Percentiles rank a stretch among this genome's conserved stretches.
Conservation (phyloP, 768 basidiomycete species). For the Leccinum arenicola region DNA sequence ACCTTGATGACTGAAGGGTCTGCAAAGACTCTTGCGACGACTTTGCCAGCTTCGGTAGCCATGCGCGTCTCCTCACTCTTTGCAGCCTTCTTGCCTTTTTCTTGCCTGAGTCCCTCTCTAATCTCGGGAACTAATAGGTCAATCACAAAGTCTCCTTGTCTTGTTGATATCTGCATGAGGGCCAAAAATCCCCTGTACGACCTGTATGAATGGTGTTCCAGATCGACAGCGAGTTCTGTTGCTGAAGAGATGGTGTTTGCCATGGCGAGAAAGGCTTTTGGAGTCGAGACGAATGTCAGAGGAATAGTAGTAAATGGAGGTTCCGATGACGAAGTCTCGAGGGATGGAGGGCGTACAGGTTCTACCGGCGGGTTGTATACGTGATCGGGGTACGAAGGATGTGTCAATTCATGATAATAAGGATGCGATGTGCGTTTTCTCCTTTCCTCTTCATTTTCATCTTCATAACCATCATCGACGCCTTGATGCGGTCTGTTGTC, state of each 20-base stretch:
- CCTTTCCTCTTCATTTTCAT: slow-evolving; percentile 18
- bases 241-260: slow-evolving; percentile 60
- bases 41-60: slow-evolving; percentile 41
- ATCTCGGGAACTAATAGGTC: slow-evolving; percentile 66
- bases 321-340: slow-evolving; percentile 48
- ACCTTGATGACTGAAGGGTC: slow-evolving; percentile 86
- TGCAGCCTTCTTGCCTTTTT: slow-evolving; percentile 42
- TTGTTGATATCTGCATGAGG: slow-evolving; percentile 87
- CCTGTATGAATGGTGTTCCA: slow-evolving; percentile 91
- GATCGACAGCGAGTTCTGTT: slow-evolving; percentile 87
- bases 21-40: slow-evolving; percentile 54
- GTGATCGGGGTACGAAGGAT: slow-evolving; percentile 66
- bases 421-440: slow-evolving; percentile 53
- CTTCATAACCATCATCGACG: slow-evolving; percentile 10
- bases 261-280: slow-evolving; percentile 55
- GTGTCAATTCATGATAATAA: slow-evolving; percentile 81
- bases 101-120: slow-evolving; percentile 65
- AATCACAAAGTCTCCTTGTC: slow-evolving; percentile 82
- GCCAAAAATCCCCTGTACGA: slow-evolving; percentile 87
- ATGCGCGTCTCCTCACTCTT: slow-evolving; percentile 14
- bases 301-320: slow-evolving; percentile 27
- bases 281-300: slow-evolving; percentile 68
- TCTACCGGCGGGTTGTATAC: slow-evolving; percentile 52
- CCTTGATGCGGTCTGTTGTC: slow-evolving; percentile 27
- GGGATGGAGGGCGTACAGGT: slow-evolving; percentile 53